These are phyloP conservation scores for Pseudomicrostroma phylloplanum DNA, from an alignment of 1,284 basidiomycete species.

Conservation along the genomic window DNA sequence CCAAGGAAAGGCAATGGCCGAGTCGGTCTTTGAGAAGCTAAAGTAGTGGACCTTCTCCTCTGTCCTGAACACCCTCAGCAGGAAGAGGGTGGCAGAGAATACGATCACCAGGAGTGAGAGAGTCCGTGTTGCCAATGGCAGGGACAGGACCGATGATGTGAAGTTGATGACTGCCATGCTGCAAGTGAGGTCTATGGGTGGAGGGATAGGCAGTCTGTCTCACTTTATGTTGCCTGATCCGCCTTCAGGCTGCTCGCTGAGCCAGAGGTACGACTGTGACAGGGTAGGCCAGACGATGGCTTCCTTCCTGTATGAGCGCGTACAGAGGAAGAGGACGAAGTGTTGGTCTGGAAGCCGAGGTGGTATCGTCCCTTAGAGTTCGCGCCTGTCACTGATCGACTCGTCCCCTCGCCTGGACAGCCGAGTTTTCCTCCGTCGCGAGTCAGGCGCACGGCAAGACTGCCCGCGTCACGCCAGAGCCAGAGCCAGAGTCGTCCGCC, in stretches of 20 bases:
- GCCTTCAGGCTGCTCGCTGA: too few relatives aligned
- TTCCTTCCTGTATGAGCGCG: background rate
- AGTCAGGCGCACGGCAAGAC: background rate
- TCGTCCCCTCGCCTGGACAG: background rate
- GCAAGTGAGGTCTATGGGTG: background rate
- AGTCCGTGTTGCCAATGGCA: background rate
- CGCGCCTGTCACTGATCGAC: too few relatives aligned
- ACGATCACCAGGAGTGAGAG: constrained; percentile 10
- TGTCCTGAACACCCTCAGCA: constrained; percentile 28
- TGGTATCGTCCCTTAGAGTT: background rate
- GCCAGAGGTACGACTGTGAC: background rate
- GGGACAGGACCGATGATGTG: background rate
- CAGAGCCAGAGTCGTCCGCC: background rate
- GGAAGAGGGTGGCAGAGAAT: constrained; percentile 24
- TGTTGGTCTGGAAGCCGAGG: background rate
- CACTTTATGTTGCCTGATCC: too few relatives aligned
- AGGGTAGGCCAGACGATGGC: too few relatives aligned
- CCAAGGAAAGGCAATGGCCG: constrained; percentile 61
- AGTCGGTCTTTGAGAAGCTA: constrained; percentile 48
- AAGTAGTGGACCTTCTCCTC: constrained; percentile 21
- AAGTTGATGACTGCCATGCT: constrained; percentile 1
- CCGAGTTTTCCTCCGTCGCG: background rate
- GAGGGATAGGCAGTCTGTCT: background rate
- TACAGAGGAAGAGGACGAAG: background rate
- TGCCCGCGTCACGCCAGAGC: background rate